phyloP scores from a whole-genome alignment of 768 basidiomycete genomes.

The Zangia roseola region DNA sequence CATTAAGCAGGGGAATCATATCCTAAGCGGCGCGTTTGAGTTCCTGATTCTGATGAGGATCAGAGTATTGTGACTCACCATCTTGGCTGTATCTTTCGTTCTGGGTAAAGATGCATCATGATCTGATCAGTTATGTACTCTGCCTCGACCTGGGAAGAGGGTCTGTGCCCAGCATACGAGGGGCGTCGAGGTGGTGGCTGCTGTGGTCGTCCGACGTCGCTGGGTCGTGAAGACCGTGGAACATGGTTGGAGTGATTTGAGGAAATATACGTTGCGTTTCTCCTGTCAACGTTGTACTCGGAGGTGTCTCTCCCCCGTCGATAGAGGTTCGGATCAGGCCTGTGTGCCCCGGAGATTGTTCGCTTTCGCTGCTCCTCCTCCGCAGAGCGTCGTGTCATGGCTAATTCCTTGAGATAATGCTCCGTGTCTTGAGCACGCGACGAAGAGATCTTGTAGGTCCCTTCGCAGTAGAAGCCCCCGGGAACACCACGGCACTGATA shows the following conservation, averaged over 20 bases:
- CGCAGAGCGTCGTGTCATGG: constrained; percentile 20
- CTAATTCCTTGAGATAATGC: constrained; percentile 28
- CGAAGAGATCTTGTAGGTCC: constrained; percentile 34
- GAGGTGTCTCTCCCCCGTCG: constrained; percentile 16
- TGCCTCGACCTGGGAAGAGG: constrained; percentile 29
- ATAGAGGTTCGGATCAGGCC: constrained; percentile 20
- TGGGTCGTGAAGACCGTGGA: constrained; percentile 10
- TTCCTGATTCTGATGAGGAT: not conserved
- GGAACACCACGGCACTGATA: constrained; percentile 34
- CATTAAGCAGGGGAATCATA: constrained; percentile 10
- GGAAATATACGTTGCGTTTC: not conserved
- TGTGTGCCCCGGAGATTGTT: constrained; percentile 24
- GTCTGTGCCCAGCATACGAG: constrained; percentile 12
- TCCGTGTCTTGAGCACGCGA: constrained; percentile 34
- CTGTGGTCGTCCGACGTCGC: constrained; percentile 19
- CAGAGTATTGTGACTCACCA: constrained; percentile 21
- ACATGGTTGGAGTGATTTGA: constrained; percentile 4
- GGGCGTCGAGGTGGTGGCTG: constrained; percentile 12
- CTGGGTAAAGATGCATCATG: constrained; percentile 35
- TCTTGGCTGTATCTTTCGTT: constrained; percentile 31
- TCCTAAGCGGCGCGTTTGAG: constrained; percentile 14
- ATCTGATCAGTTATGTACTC: constrained; percentile 35
- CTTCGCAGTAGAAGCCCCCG: constrained; percentile 35
- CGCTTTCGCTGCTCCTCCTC: constrained; percentile 33
- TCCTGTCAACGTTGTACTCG: constrained; percentile 7